Evolutionary conservation across 2,329 filamentous ascomycete genomes (phyloP).

Genomic region (Cordyceps tenuipes): DNA sequence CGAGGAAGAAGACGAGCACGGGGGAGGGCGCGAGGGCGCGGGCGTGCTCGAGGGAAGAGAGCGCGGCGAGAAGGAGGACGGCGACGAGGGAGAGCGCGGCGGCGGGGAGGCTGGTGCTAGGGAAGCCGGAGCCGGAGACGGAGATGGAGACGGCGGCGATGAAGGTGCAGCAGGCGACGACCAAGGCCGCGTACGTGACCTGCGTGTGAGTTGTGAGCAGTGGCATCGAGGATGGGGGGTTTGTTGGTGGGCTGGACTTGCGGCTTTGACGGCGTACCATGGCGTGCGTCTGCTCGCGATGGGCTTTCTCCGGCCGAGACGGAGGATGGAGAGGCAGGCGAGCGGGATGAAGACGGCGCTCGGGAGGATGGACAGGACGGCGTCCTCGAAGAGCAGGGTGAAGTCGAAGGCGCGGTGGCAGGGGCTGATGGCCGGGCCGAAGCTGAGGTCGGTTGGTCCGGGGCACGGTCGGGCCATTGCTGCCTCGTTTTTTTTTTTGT

Average conservation of each 20-base stretch:
- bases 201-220: not conserved
- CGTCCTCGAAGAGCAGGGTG: not conserved
- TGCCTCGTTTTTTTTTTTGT: not conserved
- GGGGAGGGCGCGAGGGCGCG: not conserved
- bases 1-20: not conserved
- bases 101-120: not conserved
- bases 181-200: not conserved
- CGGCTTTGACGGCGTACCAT: not conserved
- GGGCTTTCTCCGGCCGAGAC: not conserved
- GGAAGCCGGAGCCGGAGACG: no score
- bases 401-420: slow-evolving; percentile 1
- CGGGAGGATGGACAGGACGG: not conserved
- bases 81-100: not conserved
- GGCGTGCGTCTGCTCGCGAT: not conserved
- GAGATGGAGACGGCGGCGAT: not conserved
- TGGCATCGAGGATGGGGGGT: not conserved
- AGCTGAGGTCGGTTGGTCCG: not conserved
- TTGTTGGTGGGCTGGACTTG: not conserved
- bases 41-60: not conserved
- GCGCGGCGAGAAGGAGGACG: not conserved
- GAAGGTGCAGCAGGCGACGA: not conserved
- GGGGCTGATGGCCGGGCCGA: not conserved
- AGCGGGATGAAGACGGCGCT: not conserved
- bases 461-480: not conserved
- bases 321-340: not conserved